These are phyloP conservation scores for Isabelozyma heimii DNA, from an alignment of 805 yeast genomes.

Conservation along the genomic window DNA sequence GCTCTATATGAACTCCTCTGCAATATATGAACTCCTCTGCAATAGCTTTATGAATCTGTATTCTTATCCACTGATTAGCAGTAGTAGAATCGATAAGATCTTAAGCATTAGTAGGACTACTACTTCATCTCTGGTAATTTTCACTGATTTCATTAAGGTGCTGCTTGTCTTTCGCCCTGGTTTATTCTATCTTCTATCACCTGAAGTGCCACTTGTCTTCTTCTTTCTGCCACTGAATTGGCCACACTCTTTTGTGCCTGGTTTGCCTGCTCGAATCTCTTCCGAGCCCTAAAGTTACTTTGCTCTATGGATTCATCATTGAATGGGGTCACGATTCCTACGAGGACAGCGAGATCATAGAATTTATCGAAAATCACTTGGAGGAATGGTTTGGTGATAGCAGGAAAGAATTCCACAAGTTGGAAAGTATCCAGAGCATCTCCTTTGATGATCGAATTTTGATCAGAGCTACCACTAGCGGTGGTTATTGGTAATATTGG, in stretches of 20 bases:
- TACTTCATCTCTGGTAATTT: neutral
- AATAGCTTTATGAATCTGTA: too few relatives aligned
- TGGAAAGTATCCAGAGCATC: slow-evolving; percentile 91
- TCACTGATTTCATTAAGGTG: neutral
- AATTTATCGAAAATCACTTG: slow-evolving; percentile 45
- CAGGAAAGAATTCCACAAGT: slow-evolving; percentile 82
- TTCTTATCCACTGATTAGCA: too few relatives aligned
- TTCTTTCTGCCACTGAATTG: slow-evolving; percentile 62
- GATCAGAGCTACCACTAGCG: slow-evolving; percentile 20
- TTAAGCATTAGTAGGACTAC: too few relatives aligned
- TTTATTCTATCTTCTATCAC: slow-evolving; percentile 65
- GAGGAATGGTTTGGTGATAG: slow-evolving; percentile 48
- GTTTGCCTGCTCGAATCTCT: slow-evolving; percentile 50
- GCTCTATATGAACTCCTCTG: too few relatives aligned
- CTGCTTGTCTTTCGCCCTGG: slow-evolving; percentile 12
- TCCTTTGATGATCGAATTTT: slow-evolving; percentile 49
- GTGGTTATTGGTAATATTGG: slow-evolving; percentile 51
- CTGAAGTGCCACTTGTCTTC: slow-evolving; percentile 74
- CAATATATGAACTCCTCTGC: too few relatives aligned
- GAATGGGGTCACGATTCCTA: slow-evolving; percentile 59
- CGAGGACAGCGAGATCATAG: slow-evolving; percentile 33
- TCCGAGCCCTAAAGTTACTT: slow-evolving; percentile 67
- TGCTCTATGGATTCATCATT: slow-evolving; percentile 68
- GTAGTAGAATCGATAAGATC: too few relatives aligned
- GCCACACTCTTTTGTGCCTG: slow-evolving; percentile 40